phyloP scores from a whole-genome alignment of 2,329 filamentous ascomycete genomes.

The Sordariomycetes sp. region DNA sequence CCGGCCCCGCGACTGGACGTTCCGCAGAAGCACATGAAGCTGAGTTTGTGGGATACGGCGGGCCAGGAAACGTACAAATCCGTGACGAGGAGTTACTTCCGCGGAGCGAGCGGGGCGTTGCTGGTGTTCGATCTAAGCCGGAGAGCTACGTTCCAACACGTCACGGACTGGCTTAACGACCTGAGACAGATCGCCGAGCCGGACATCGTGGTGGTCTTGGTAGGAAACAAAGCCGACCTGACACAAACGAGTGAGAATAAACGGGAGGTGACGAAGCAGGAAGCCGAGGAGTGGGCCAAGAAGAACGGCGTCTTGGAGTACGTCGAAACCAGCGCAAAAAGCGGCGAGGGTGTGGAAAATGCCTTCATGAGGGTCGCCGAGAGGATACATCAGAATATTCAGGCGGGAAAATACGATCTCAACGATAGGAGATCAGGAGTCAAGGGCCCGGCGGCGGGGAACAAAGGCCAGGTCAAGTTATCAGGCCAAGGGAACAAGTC shows the following conservation, averaged over 20 bases:
- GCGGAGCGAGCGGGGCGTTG: slow-evolving; percentile 61
- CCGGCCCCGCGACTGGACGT: slow-evolving; percentile 41
- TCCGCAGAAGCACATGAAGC: slow-evolving; percentile 74
- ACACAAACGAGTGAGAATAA: slow-evolving; percentile 49
- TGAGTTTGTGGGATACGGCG: slow-evolving; percentile 90
- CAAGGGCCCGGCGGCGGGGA: slow-evolving; percentile 56
- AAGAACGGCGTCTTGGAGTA: slow-evolving; percentile 84
- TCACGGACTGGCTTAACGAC: slow-evolving; percentile 89
- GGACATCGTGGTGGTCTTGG: slow-evolving; percentile 86
- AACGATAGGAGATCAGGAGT: slow-evolving; percentile 90
- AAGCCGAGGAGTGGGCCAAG: slow-evolving; percentile 85
- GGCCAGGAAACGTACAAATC: slow-evolving; percentile 97
- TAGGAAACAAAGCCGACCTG: slow-evolving; percentile 92
- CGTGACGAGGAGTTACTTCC: slow-evolving; percentile 89
- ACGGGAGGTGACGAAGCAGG: slow-evolving; percentile 70
- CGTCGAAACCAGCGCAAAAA: slow-evolving; percentile 94
- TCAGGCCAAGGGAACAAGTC: slow-evolving; percentile 26
- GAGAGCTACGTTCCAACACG: slow-evolving; percentile 75
- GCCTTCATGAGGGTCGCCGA: slow-evolving; percentile 92
- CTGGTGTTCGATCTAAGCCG: slow-evolving; percentile 94
- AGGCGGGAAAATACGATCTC: slow-evolving; percentile 87
- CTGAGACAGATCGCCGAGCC: slow-evolving; percentile 91
- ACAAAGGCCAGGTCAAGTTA: slow-evolving; percentile 37
- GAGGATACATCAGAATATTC: slow-evolving; percentile 93
- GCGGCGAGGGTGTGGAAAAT: slow-evolving; percentile 84